These are phyloP conservation scores for Amylocarpus encephaloides DNA, from an alignment of 2,329 filamentous ascomycete species.

Conservation along the genomic window DNA sequence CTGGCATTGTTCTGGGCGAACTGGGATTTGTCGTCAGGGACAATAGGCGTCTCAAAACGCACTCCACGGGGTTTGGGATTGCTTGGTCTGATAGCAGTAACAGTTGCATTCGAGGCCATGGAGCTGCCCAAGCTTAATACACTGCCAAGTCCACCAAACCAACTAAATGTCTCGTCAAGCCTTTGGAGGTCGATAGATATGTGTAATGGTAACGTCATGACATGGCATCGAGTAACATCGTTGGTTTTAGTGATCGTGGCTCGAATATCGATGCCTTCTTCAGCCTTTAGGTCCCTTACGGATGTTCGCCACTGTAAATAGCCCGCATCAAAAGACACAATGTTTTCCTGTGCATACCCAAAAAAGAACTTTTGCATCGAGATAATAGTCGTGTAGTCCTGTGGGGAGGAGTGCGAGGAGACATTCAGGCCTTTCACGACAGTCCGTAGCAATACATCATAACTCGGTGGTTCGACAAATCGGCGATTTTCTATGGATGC, in stretches of 20 bases:
- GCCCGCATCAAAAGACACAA: conserved; percentile 55
- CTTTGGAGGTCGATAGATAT: conserved; percentile 71
- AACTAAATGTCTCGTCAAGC: conserved; percentile 79
- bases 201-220: conserved; percentile 72
- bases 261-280: conserved; percentile 51
- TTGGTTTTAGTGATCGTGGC: conserved; percentile 44
- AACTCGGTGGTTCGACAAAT: conserved; percentile 5
- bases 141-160: conserved; percentile 87
- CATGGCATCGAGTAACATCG: conserved; percentile 47
- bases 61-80: conserved; percentile 49
- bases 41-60: conserved; percentile 46
- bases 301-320: conserved; percentile 50
- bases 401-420: conserved; percentile 10
- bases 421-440: conserved; percentile 26
- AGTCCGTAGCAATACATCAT: conserved; percentile 28
- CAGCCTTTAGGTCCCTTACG: conserved; percentile 51
- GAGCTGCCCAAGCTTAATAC: conserved; percentile 85
- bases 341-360: conserved; percentile 56
- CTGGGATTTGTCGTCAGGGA: conserved; percentile 25
- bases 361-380: conserved; percentile 52
- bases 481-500: conserved; percentile 3
- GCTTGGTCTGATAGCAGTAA: conserved; percentile 32
- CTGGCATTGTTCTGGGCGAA: conserved; percentile 56
- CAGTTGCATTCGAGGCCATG: conserved; percentile 65
- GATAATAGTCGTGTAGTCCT: conserved; percentile 22